Percentiles rank a stretch among this genome's conserved stretches.
These are phyloP conservation scores for Penicillium simplicissimum DNA, from an alignment of 495 filamentous ascomycete species.

Conservation along the genomic window DNA sequence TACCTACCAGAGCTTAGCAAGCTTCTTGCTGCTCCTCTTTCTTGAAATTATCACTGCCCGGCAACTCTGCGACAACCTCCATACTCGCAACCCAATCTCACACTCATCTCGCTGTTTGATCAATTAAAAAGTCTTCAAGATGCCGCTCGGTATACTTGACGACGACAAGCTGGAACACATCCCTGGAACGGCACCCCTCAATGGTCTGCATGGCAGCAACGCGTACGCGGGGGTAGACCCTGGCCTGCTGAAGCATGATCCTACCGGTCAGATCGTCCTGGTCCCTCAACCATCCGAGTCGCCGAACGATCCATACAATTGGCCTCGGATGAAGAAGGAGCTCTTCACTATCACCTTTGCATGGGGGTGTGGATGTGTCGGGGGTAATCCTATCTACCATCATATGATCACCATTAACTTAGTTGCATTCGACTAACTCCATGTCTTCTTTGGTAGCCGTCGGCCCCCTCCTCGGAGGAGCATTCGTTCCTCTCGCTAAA, in stretches of 20 bases:
- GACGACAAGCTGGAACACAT: conserved; percentile 61
- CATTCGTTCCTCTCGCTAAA: conserved; percentile 34
- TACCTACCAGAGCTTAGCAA: not conserved
- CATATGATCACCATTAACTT: not conserved
- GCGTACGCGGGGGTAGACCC: conserved; percentile 38
- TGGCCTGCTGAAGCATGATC: conserved; percentile 42
- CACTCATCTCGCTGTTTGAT: not conserved
- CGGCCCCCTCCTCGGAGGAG: conserved; percentile 39
- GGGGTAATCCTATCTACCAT: conserved; percentile 25
- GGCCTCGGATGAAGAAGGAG: conserved; percentile 47
- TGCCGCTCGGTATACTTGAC: conserved; percentile 76
- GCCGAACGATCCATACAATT: conserved; percentile 51
- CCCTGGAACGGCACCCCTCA: conserved; percentile 54
- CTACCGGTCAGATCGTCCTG: conserved; percentile 45
- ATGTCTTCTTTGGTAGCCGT: conserved; percentile 26
- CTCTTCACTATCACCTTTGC: conserved; percentile 37
- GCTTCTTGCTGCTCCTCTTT: not conserved
- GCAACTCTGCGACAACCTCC: not conserved
- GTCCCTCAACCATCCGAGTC: conserved; percentile 51
- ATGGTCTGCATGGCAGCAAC: conserved; percentile 19
- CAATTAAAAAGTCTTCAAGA: conserved; percentile 26
- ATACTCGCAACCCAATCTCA: not conserved
- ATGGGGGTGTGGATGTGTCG: conserved; percentile 40
- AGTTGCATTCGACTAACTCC: not conserved
- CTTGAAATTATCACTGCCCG: not conserved